Base-by-base conservation (phyloP, 176 grass and related monocot species). In the Oryza meyeriana region DNA sequence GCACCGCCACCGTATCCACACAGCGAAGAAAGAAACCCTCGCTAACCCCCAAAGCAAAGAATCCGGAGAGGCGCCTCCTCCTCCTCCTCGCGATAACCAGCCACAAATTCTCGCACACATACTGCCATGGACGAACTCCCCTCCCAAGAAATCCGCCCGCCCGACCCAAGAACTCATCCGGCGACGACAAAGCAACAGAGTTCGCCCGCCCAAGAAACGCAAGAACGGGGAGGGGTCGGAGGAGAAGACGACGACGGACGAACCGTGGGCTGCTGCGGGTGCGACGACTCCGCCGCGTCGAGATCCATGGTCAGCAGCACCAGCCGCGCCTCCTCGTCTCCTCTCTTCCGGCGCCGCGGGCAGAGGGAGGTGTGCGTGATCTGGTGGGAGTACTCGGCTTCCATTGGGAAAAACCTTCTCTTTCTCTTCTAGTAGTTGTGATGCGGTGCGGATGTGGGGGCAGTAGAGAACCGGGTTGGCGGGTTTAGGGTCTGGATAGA, bases 31-130 rank as follows among this genome's bases (percentile, higher is more conserved):
- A 55, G 18, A 66, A 75, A 11, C 10, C 12, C 55, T 12, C 25
- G 35, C 61, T 48, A 34, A 83, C 14, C n/a, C 81, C 59, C 71
- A 24, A 75, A 45, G 81, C 61, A 55, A 83, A 83, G 81, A 65
- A 83, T 75, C 71, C 41, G 57, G 69, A 18, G 0, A 50, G 59
- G 12, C 18, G 2, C 18, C 16, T 2, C 29, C 5, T 36, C 57
- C 58, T 34, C 80, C 69, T 17, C 44, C 14, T 22, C n/a, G n/a
- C 79, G 58, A 64, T 47, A 39, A 36, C 18, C 8, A 47, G 13
- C 22, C 10, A 4, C 42, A 39, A 57, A 66, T 38, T 24, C 16
- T 55, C 71, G 1, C 59, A 26, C 31, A 58, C 48, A 40, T 12
- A 39, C 35, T 7, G 6, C 18, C 4, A 16, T 1, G 45, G 25